Evolutionary conservation across 495 filamentous ascomycete species (phyloP), one percentile per base, ranked within the genome.

Genomic region (Aspergillus saccharolyticus): DNA sequence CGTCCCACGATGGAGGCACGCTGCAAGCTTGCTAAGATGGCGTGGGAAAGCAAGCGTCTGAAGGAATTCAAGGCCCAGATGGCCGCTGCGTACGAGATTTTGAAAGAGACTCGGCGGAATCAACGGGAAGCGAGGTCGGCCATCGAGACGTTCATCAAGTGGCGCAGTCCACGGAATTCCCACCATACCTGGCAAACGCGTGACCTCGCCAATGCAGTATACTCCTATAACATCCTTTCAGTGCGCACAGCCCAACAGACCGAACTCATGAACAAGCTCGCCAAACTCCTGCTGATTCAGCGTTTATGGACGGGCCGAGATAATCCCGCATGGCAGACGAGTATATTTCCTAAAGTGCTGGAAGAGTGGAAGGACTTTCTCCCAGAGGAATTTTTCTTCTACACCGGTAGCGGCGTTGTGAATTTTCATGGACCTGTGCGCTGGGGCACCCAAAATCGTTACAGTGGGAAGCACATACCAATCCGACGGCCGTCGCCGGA

Each of bases 1-100:
- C 60, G 65, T 4, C 83, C 83, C 0, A 83, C 73, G 1, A 62
- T 86, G 20, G 60, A 76, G 24, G 78, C 83, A 69, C 83, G 80
- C 60, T 75, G 78, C 53, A 69, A 67, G 28, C 66, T 83, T 12
- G 77, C 85, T 44, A 78, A 75, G 42, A 55, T 56, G 12, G 61
- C 61, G 21, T 68, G 64, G 18, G 55, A 64, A 25, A 30, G 50
- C 15, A 51, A 52, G 1, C 53, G 17, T 1, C 43, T 73, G 24
- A 43, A 55, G 4, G 59, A 62, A 0, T 73, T 70, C 53, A 58
- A 66, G 42, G 0, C 24, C 1, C 58, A 73, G 17, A 61, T 74
- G 57, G 48, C 39, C 1, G 62, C 44, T 3, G 67, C 74, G 14
- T 78, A 78, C 51, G 56, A 68, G 0, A n/a, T 76, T 3, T 19